Evolutionary conservation across 257 asterid species (phyloP), one percentile per base, ranked within the genome.

Genomic region (Fraxinus americana): DNA sequence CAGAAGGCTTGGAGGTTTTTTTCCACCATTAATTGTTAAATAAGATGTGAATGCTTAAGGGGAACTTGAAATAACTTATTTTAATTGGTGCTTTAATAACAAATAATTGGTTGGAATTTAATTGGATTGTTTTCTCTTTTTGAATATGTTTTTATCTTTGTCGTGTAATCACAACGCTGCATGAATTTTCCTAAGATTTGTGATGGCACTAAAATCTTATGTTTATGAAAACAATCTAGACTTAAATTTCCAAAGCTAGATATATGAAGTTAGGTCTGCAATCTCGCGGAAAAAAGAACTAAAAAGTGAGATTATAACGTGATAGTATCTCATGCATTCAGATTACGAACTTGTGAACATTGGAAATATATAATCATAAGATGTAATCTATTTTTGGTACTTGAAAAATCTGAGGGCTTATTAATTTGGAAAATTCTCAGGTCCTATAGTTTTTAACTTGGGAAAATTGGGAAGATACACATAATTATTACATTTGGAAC

Each of bases 1-100:
- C 94, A 75, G 97, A 89, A 84, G 96, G 92, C 76, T 83, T 92
- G 2, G 85, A 91, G 92, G 96, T 92, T 35, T 13, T 4, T 38
- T 38, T n/a, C 63, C 34, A 23, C 4, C 25, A 25, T 59, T 27
- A 59, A n/a, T 59, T 59, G 13, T 59, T 59, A 59, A 59, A 21
- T 59, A 59, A 2, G 67, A 21, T 50, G 34, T 41, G 34, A 45
- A 72, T 45, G 38, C 16, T 23, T 7, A 43, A 25, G 39, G 7
- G n/a, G 21, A 72, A 25, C 14, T 0, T 72, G 65, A 21, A 11
- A 45, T 72, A 27, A 43, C 36, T 63, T 63, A 63, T 63, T 63
- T 23, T 63, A 63, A 27, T 63, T 63, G 69, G 19, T 63, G 69
- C 68, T 23, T 61, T 27, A 8, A 63, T 13, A 36, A 32, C 5